phyloP scores from a whole-genome alignment of 768 basidiomycete species.

The Pleurotus djamor region DNA sequence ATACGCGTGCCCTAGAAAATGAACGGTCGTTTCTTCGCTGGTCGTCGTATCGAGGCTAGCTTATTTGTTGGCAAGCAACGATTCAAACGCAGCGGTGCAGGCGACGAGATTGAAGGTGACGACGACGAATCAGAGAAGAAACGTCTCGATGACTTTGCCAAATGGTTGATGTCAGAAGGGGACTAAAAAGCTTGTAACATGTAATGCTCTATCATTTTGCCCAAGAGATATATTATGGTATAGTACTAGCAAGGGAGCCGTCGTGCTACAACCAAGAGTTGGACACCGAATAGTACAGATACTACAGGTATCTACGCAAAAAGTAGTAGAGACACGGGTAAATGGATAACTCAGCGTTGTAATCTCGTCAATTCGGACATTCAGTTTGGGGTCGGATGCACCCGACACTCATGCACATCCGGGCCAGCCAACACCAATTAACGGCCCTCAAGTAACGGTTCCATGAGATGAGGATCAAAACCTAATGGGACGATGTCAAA shows the following conservation, averaged over 20 bases:
- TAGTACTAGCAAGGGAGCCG: constrained; percentile 9
- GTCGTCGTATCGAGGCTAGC: constrained; percentile 77
- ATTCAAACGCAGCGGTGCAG: constrained; percentile 73
- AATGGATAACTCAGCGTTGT: too few species aligned
- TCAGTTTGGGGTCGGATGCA: too few species aligned
- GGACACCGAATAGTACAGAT: too few species aligned
- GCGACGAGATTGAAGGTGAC: constrained; percentile 60
- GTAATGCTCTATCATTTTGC: background rate
- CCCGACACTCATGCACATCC: too few species aligned
- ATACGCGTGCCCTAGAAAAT: constrained; percentile 63
- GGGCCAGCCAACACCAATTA: too few species aligned
- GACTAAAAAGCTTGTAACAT: constrained; percentile 36
- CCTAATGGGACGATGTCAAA: too few species aligned
- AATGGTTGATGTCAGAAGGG: constrained; percentile 83
- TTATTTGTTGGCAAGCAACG: constrained; percentile 81
- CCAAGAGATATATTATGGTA: constrained; percentile 9
- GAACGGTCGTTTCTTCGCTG: constrained; percentile 90
- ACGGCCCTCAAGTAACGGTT: too few species aligned
- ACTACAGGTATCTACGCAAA: too few species aligned
- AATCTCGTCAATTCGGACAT: too few species aligned
- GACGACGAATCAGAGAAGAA: constrained; percentile 78
- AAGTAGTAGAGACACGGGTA: too few species aligned
- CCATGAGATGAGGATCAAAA: too few species aligned
- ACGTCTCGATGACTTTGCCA: constrained; percentile 84
- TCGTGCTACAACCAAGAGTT: too few species aligned